Base-by-base conservation (phyloP, 371 early-diverging fungal species). In the Mucor piriformis region DNA sequence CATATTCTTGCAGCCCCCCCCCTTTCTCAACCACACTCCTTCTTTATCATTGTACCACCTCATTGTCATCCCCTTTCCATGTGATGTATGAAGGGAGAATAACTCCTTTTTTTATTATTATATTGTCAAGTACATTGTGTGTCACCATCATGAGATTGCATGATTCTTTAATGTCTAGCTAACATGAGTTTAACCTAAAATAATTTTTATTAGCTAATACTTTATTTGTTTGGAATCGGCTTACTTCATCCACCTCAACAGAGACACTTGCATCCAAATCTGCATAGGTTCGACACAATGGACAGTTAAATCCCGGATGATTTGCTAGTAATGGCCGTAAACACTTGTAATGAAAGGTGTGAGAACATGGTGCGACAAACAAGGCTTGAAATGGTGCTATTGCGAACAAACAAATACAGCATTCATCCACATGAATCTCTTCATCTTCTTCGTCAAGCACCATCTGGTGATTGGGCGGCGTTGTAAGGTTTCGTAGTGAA, bases 341-440 rank as follows among this genome's bases (percentile, higher is more conserved):
- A 72, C 97, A 96, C 69, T 94, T 95, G 80, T 90, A 96, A 70
- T 96, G 97, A 80, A 91, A 96, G 52, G 91, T 91, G 64, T 96
- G 97, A 6, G 94, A 94, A 65, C 97, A 96, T 3, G 97, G 96
- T 12, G 95, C 91, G 20, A 95, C 85, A 75, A 96, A 96, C 49
- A 96, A 82, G n/a, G 95, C 93, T 74, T 96, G 96, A 70, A 89
- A 91, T 12, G 94, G 92, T 0, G 88, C 88, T 61, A 96, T 90
- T 42, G 90, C 81, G 70, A 88, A 91, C 50, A 96, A 82, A 76
- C 98, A 97, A 62, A 97, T 97, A 72, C 96, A 96, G 74, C 98
- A 97, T 64, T 97, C 98, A 20, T 72, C 73, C 20, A 69, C 55
- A 27, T 67, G 64, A 20, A 71, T 32, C 35, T 64, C 55, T 18